phyloP scores from a whole-genome alignment of 2,329 filamentous ascomycete species.

The Rhinocladiella mackenziei region DNA sequence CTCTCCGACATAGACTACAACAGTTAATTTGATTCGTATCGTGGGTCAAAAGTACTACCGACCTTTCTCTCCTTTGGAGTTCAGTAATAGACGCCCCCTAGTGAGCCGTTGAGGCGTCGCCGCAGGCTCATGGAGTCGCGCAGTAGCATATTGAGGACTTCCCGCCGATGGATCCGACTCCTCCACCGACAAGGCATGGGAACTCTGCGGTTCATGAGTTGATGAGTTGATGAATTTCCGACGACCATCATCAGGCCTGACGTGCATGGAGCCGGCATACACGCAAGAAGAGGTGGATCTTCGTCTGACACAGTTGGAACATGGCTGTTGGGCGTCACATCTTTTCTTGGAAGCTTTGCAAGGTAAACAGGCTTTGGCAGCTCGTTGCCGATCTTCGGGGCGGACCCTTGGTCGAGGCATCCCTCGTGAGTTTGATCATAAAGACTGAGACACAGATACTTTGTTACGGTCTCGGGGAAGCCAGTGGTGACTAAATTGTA shows the following conservation, averaged over 20 bases:
- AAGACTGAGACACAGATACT: too few relatives aligned
- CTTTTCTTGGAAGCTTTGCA: constrained; percentile 52
- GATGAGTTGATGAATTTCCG: not conserved
- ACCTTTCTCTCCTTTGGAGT: constrained; percentile 52
- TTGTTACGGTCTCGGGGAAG: too few relatives aligned
- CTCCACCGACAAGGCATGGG: not conserved
- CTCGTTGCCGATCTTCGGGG: constrained; percentile 48
- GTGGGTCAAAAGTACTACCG: constrained; percentile 5
- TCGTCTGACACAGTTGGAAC: constrained; percentile 46
- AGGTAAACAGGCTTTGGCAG: constrained; percentile 47
- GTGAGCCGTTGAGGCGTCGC: constrained; percentile 31
- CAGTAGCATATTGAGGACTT: not conserved
- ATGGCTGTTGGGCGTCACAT: constrained; percentile 49
- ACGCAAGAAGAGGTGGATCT: constrained; percentile 41
- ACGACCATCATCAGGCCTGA: not conserved
- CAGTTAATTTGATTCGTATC: not conserved
- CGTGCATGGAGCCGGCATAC: constrained; percentile 26
- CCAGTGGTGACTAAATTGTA: too few relatives aligned
- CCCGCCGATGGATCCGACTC: not conserved
- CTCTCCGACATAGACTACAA: constrained; percentile 48
- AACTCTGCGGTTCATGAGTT: not conserved
- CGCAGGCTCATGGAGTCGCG: constrained; percentile 22
- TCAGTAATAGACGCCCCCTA: constrained; percentile 47
- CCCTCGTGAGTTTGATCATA: not conserved
- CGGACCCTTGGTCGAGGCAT: constrained; percentile 54